Evolutionary conservation across 1,284 basidiomycete genomes (phyloP).

Genomic region (Ustilago trichophora): DNA sequence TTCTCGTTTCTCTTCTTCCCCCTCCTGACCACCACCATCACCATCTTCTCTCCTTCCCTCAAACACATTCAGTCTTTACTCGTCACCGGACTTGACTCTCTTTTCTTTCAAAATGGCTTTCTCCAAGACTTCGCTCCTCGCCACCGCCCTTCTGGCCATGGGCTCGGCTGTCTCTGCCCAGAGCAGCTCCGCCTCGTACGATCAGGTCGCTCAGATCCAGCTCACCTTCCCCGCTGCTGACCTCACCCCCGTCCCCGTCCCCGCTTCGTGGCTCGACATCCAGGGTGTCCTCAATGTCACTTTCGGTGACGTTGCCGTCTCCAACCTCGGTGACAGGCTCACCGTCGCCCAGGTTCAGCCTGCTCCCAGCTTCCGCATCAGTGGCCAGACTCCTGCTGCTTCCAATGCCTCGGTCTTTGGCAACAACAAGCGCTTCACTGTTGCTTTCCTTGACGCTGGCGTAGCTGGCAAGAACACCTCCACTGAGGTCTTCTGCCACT

Average conservation of each 20-base stretch:
- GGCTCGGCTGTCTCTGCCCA: slow-evolving; percentile 38
- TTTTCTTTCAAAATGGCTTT: slow-evolving; percentile 28
- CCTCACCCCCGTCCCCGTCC: slow-evolving; percentile 34
- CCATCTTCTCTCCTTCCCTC: slow-evolving; percentile 1
- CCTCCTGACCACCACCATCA: too few species aligned
- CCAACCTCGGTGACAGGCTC: slow-evolving; percentile 42
- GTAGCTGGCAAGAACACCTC: slow-evolving; percentile 45
- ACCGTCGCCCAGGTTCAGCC: slow-evolving; percentile 45
- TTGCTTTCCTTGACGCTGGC: slow-evolving; percentile 41
- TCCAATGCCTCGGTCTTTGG: slow-evolving; percentile 18
- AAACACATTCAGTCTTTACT: slow-evolving; percentile 5
- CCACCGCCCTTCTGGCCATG: slow-evolving; percentile 31
- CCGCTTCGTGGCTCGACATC: slow-evolving; percentile 44
- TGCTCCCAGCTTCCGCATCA: slow-evolving; percentile 43
- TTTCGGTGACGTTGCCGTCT: slow-evolving; percentile 33
- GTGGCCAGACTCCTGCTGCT: slow-evolving; percentile 25
- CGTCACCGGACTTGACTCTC: background rate
- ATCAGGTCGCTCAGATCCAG: slow-evolving; percentile 43
- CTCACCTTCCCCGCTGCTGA: slow-evolving; percentile 47
- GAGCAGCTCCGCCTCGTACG: slow-evolving; percentile 37
- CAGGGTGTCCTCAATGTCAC: slow-evolving; percentile 51
- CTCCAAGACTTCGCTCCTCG: slow-evolving; percentile 36
- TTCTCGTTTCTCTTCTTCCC: too few species aligned
- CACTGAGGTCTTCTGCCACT: slow-evolving; percentile 40
- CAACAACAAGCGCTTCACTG: slow-evolving; percentile 33